These are phyloP conservation scores for Nosema muscidifuracis DNA, from an alignment of 371 early-diverging fungal species.

Conservation along the genomic window DNA sequence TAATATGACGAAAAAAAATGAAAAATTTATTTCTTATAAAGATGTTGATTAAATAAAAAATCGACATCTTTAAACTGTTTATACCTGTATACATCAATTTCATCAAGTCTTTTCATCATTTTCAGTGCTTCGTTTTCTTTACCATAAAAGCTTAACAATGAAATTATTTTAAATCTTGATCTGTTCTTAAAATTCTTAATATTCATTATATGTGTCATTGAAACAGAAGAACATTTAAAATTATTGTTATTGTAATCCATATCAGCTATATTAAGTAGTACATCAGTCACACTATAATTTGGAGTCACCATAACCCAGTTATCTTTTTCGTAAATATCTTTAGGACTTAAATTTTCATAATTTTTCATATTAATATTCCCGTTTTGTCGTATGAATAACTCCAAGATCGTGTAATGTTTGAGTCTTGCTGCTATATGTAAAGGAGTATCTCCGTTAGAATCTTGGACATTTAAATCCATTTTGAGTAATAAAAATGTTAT, in stretches of 20 bases:
- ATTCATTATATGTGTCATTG: neutral
- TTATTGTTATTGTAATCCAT: neutral
- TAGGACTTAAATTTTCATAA: neutral
- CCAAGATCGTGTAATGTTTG: constrained; percentile 7
- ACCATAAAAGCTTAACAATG: neutral
- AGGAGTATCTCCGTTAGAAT: constrained; percentile 20
- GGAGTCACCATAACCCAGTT: neutral
- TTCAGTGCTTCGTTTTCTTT: constrained; percentile 1
- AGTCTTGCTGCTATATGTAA: constrained; percentile 24
- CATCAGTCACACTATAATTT: neutral
- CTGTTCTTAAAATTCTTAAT: neutral
- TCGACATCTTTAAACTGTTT: neutral
- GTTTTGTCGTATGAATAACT: constrained; percentile 24
- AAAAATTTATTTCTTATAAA: constrained; percentile 2
- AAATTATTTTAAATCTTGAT: constrained; percentile 10
- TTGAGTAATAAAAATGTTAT: constrained; percentile 15
- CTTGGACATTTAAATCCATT: constrained; percentile 13
- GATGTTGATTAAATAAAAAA: neutral
- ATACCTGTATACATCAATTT: neutral
- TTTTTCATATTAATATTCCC: constrained; percentile 30
- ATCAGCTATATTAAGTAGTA: constrained; percentile 4
- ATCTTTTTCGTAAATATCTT: constrained; percentile 7
- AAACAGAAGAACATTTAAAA: neutral
- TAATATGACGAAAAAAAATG: neutral
- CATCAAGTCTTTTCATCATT: neutral